Base-by-base conservation (phyloP, 2,329 filamentous ascomycete species). In the Fusarium sp. region DNA sequence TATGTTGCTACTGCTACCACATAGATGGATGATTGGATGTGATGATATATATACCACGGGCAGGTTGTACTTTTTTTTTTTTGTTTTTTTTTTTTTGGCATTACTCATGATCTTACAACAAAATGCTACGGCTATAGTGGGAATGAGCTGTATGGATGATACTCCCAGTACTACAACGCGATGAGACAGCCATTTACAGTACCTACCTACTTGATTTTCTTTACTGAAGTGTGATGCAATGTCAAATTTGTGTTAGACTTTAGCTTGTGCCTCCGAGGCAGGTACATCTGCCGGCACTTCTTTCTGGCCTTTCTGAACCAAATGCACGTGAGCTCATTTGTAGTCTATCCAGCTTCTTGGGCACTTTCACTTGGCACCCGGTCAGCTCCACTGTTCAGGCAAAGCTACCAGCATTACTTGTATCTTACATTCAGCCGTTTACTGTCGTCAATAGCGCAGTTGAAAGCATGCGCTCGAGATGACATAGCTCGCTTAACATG, bases 31-130 rank as follows among this genome's bases (percentile, higher is more conserved):
- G 63, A 56, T 30, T 46, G 54, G 47, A 71, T 71, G 43, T 18
- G 56, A 72, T 35, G 33, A 56, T 50, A 64, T 46, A 58, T 72
- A 73, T 73, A 73, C 70, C 66, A 71, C 53, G 47, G 65, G 42
- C 28, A 35, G 47, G 50, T 32, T 54, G 60, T 54, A n/a, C 37
- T 37, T 18, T 38, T 38, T 56, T 21, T 53, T 21, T 25, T 57
- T 43, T 23, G 32, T 37, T 53, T 23, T 25, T 57, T 43, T 25
- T 38, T 38, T 54, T 23, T 38, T 18, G 7, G 23, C 50, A 28
- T 7, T 40, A 18, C 23, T 28, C 23, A 38, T 37, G 33, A 38
- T 62, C 19, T 47, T 40, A 19, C 43, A 40, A 40, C 16, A 46
- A 54, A 42, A 50, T 53, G 38, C 42, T 25, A 47, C 46, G 40